Conservation (phyloP, 2,329 filamentous ascomycete species). For the Aspergillus sp. region DNA sequence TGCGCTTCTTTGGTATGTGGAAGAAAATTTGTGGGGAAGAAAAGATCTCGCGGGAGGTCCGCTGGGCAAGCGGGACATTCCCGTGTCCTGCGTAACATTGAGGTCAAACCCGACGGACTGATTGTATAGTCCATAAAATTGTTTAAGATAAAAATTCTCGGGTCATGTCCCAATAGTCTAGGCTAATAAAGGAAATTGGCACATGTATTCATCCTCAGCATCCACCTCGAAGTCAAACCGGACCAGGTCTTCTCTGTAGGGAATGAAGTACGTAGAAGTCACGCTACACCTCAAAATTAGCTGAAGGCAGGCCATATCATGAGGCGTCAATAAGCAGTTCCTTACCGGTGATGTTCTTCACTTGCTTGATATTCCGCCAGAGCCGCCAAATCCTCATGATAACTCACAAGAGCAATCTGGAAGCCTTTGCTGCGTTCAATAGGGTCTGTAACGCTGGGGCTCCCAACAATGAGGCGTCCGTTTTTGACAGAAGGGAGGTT, state of each 20-base stretch:
- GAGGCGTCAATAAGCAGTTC: constrained; percentile 27
- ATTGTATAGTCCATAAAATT: not conserved
- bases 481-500: constrained; percentile 50
- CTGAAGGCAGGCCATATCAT: not conserved
- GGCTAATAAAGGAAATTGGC: constrained; percentile 10
- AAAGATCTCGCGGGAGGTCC: not conserved
- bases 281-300: constrained; percentile 39
- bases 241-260: constrained; percentile 54
- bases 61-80: not conserved
- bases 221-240: constrained; percentile 56
- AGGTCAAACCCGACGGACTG: no score
- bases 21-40: not conserved
- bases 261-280: constrained; percentile 52
- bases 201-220: constrained; percentile 34
- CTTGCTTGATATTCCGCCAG: constrained; percentile 55
- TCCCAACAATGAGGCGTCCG: constrained; percentile 52
- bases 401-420: constrained; percentile 54
- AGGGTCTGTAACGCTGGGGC: constrained; percentile 54
- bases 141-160: not conserved
- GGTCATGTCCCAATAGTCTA: not conserved
- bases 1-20: not conserved
- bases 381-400: constrained; percentile 48
- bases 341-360: constrained; percentile 47
- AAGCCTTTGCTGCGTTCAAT: constrained; percentile 56
- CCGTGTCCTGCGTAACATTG: not conserved